These are phyloP conservation scores for Cladosporium velox DNA, from an alignment of 2,329 filamentous ascomycete species.

Conservation along the genomic window DNA sequence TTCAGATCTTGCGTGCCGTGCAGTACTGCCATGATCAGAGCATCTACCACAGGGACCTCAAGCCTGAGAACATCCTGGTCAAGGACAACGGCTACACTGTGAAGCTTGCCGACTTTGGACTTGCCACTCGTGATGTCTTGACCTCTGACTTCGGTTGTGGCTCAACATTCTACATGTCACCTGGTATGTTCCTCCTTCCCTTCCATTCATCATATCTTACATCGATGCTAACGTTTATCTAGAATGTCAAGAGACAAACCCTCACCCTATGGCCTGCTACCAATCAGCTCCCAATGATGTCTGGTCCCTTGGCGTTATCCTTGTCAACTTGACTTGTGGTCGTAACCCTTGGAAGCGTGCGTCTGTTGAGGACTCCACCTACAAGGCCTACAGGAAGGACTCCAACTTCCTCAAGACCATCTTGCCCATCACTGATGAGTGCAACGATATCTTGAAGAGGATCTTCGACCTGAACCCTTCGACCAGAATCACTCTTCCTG, in stretches of 20 bases:
- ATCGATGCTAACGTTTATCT: conserved; percentile 32
- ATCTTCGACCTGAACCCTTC: conserved; percentile 87
- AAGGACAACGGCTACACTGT: conserved; percentile 84
- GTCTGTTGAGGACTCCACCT: conserved; percentile 89
- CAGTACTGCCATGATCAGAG: conserved; percentile 90
- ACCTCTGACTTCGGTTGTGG: conserved; percentile 97
- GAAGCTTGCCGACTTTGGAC: conserved; percentile 95
- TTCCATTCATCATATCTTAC: conserved; percentile 16
- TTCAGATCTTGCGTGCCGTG: conserved; percentile 95
- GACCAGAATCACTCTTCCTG: conserved; percentile 77
- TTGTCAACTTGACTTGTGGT: conserved; percentile 96
- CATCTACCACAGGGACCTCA: conserved; percentile 96
- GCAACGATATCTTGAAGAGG: conserved; percentile 81
- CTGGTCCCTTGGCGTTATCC: conserved; percentile 96
- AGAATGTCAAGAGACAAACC: conserved; percentile 87
- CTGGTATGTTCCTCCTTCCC: conserved; percentile 63
- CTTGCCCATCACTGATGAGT: conserved; percentile 82
- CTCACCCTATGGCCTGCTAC: conserved; percentile 73
- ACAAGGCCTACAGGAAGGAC: conserved; percentile 84
- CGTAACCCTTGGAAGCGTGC: conserved; percentile 99
- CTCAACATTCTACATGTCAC: conserved; percentile 99
- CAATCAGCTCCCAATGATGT: conserved; percentile 93
- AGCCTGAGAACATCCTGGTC: conserved; percentile 97
- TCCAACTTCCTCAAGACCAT: conserved; percentile 89
- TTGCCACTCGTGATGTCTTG: conserved; percentile 79